Conservation (phyloP, 495 filamentous ascomycete genomes). For the Oidiodendron maius region DNA sequence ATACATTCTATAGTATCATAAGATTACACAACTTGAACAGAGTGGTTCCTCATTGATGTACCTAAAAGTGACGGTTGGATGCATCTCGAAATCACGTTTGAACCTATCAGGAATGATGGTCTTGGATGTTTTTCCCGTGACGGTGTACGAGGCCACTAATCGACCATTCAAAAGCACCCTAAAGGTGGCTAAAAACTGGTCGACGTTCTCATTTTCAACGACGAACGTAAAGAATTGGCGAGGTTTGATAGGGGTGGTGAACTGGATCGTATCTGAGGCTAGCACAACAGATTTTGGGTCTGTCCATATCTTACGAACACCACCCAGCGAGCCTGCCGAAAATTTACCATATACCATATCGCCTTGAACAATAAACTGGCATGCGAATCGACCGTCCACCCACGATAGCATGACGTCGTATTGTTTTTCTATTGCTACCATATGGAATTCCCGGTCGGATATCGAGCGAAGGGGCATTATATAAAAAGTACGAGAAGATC, state of each 20-base stretch:
- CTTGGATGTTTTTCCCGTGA: no score
- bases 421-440: not conserved
- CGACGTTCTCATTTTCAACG: no score
- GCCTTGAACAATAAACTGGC: not conserved
- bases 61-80: no score
- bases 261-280: not conserved
- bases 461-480: not conserved
- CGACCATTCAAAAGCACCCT: no score
- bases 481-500: no score
- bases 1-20: no score
- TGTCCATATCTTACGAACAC: not conserved
- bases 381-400: not conserved
- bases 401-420: not conserved
- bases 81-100: no score
- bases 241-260: not conserved
- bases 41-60: no score
- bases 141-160: no score
- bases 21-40: no score
- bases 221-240: not conserved
- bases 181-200: no score
- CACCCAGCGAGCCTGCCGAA: not conserved
- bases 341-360: not conserved
- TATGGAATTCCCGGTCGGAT: not conserved
- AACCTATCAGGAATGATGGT: no score
- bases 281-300: not conserved